Evolutionary conservation across 768 basidiomycete species (phyloP).

Genomic region (Russula olivacea): DNA sequence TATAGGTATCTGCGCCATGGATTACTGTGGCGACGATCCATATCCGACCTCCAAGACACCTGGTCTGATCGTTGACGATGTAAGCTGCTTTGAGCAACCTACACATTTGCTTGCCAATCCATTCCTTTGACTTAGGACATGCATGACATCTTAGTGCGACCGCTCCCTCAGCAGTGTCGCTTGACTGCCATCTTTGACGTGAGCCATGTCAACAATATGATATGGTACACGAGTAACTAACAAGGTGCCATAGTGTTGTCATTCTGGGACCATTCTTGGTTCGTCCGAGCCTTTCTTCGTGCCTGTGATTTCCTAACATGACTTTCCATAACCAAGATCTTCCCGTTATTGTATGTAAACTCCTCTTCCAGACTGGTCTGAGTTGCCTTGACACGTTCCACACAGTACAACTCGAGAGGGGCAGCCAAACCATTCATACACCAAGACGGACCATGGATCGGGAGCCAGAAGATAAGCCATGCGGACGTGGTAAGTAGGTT

Average conservation of each 20-base stretch:
- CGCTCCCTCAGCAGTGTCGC: neutral
- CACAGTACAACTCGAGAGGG: neutral
- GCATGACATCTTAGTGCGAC: neutral
- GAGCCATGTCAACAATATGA: neutral
- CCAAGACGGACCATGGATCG: neutral
- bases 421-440: neutral
- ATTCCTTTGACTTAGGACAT: neutral
- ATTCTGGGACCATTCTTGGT: constrained; percentile 7
- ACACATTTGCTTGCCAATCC: neutral
- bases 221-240: neutral
- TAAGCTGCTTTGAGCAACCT: too few species aligned
- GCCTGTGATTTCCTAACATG: neutral
- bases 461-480: neutral
- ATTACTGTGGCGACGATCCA: neutral
- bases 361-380: neutral
- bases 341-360: neutral
- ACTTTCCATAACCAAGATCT: neutral
- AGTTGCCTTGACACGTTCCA: neutral
- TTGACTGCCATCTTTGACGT: constrained; percentile 5
- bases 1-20: constrained; percentile 3
- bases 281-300: neutral
- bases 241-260: neutral
- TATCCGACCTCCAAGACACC: neutral
- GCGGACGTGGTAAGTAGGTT: neutral
- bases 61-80: constrained; percentile 5